A percentile compares a stretch with the other conserved stretches of the same genome.
phyloP scores from a whole-genome alignment of 345 rosid species.

The Raphanus raphanistrum region DNA sequence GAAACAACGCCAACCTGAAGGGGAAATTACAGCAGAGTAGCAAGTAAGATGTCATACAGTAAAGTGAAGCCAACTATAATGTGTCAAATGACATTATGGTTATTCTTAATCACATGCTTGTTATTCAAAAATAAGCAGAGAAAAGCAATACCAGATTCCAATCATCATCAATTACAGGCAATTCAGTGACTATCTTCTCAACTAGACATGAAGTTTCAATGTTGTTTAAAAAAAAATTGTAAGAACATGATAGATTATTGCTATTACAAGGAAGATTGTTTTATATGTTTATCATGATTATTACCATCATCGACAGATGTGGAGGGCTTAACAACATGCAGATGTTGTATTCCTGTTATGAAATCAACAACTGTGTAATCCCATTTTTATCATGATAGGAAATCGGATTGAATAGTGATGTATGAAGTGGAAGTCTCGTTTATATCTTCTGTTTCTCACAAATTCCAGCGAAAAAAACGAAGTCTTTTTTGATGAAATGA shows the following conservation, averaged over 20 bases:
- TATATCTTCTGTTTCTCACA: background rate
- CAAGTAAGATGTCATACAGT: background rate
- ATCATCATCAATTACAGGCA: slow-evolving; percentile 85
- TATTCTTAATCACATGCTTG: background rate
- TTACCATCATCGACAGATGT: slow-evolving; percentile 88
- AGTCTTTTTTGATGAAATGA: background rate
- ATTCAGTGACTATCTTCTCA: slow-evolving; percentile 82
- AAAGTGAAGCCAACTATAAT: no score
- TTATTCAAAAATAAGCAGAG: background rate
- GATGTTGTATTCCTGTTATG: slow-evolving; percentile 68
- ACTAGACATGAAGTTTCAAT: slow-evolving; percentile 58
- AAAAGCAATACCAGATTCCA: slow-evolving; percentile 69
- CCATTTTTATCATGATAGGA: slow-evolving; percentile 38
- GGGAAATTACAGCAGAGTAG: slow-evolving; percentile 3
- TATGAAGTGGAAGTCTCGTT: no score
- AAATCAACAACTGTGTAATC: slow-evolving; percentile 80
- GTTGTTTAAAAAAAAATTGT: slow-evolving; percentile 44
- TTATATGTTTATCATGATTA: slow-evolving; percentile 8
- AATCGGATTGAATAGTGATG: no score
- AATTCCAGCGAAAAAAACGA: slow-evolving; percentile 9
- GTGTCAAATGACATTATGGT: no score
- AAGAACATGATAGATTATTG: background rate
- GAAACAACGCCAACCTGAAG: slow-evolving; percentile 97
- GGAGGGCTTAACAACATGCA: slow-evolving; percentile 69
- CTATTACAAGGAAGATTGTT: background rate